Percentiles rank a stretch among this genome's conserved stretches.
phyloP scores from a whole-genome alignment of 75 land plant genomes.

The Sequoiadendron giganteum region DNA sequence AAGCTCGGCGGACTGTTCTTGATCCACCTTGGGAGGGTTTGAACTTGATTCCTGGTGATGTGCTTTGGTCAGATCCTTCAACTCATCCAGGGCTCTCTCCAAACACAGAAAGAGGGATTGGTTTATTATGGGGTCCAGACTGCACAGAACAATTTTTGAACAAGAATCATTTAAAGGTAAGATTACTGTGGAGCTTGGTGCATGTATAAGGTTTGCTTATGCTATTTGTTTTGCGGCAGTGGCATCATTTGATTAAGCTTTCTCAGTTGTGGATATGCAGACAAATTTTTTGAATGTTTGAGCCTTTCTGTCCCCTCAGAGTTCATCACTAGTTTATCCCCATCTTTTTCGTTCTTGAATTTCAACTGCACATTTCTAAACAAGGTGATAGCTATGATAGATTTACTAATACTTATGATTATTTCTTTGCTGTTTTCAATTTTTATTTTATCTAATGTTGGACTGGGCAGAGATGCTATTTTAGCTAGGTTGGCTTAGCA shows the following conservation, averaged over 20 bases:
- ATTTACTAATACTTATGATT: background rate
- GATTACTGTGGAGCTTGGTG: background rate
- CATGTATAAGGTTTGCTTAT: slow-evolving; percentile 1
- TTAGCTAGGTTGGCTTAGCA: background rate
- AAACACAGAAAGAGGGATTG: slow-evolving; percentile 89
- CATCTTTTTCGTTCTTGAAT: background rate
- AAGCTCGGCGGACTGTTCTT: slow-evolving; percentile 74
- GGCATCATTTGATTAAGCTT: background rate
- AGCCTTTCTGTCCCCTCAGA: background rate
- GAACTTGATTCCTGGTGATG: slow-evolving; percentile 86
- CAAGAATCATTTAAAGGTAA: slow-evolving; percentile 75
- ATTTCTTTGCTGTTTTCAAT: background rate
- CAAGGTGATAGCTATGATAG: background rate
- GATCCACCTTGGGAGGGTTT: slow-evolving; percentile 89
- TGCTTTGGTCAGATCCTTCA: slow-evolving; percentile 97
- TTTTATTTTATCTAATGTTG: background rate
- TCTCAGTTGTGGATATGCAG: background rate
- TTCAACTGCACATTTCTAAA: background rate
- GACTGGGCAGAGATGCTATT: background rate
- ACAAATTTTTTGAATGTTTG: background rate
- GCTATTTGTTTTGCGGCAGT: slow-evolving; percentile 7
- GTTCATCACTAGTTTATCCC: background rate
- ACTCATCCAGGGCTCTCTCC: slow-evolving; percentile 66
- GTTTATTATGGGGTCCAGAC: slow-evolving; percentile 92
- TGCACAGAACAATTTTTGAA: slow-evolving; percentile 84